phyloP scores from a whole-genome alignment of 2,329 filamentous ascomycete species.

The Zelopaecilomyces penicillatus region DNA sequence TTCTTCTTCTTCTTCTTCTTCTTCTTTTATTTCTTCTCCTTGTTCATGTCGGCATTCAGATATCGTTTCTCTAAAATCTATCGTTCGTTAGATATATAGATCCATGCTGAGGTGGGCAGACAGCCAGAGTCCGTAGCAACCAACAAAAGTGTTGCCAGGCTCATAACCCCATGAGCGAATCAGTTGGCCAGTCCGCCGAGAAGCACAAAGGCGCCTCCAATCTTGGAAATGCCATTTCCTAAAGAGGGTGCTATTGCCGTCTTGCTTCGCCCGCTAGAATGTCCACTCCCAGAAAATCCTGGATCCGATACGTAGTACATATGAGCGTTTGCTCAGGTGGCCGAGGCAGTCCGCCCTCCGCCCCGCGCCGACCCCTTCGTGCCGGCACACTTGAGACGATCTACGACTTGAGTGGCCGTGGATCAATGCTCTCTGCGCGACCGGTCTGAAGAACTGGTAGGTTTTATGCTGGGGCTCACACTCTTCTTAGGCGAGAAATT shows the following conservation, averaged over 20 bases:
- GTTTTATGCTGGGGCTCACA: slow-evolving; percentile 21
- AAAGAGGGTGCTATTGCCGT: not conserved
- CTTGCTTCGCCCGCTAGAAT: not conserved
- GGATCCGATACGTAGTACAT: not conserved
- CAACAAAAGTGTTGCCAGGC: no score
- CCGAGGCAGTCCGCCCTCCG: slow-evolving; percentile 6
- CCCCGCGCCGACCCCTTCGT: slow-evolving; percentile 4
- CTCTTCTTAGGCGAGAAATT: no score
- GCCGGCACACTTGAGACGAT: slow-evolving; percentile 19
- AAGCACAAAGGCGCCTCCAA: no score
- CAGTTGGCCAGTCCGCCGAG: no score
- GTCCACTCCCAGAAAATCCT: no score
- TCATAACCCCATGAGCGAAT: no score
- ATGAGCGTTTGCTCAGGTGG: not conserved
- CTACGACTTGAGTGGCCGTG: slow-evolving; percentile 16
- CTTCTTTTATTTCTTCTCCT: not conserved
- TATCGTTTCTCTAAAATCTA: not conserved
- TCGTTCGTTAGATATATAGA: no score
- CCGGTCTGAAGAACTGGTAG: slow-evolving; percentile 35
- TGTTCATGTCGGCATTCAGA: not conserved
- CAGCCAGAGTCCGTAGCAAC: no score
- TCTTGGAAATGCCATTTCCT: not conserved
- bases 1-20: not conserved
- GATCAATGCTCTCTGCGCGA: slow-evolving; percentile 30
- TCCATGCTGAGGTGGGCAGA: no score